Base-by-base conservation (phyloP, 768 basidiomycete species). In the Paxillus ammoniavirescens region DNA sequence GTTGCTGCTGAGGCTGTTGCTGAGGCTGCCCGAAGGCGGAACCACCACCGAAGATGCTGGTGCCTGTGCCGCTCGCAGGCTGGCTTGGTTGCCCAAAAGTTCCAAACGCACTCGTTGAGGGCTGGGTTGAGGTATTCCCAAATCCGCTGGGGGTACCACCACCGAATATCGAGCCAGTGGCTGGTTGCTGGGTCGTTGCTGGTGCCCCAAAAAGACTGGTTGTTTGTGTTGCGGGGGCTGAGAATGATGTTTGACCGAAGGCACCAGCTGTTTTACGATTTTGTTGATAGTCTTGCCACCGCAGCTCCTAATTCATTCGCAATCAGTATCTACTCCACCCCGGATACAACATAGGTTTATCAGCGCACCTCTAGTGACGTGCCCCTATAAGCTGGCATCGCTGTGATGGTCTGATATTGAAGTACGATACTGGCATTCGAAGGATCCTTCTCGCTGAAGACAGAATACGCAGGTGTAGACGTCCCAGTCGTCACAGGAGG, bases 321-420 rank as follows among this genome's bases (percentile, higher is more conserved):
- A 41, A 4, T 57, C 31, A 59, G 15, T 35, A 42, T 48, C 48
- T 38, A 45, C 23, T 18, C 18, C 5, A 36, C n/a, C 10, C 3
- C 33, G 10, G 33, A 42, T 8, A 3, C 37, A 33, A 47, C 21
- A 5, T 35, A 54, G 62, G 69, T 47, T 23, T 8, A 3, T 49
- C 28, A 50, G 45, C 75, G 46, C 59, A 84, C 90, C 77, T 87
- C 92, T 56, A 90, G 81, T 18, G 91, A 94, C 55, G 80, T 84
- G 40, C 87, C 86, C 54, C 79, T 72, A 65, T 93, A 96, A 15
- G 79, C 78, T 14, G 88, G 88, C 79, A 88, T 91, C 57, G 86
- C 86, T 15, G 86, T 81, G 50, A 93, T 92, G 36, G 85, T 81
- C 69, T 95, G 92, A 68, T 88, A 96, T 56, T 89, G 86, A 40